Evolutionary conservation across 2,329 filamentous ascomycete species (phyloP).

Genomic region (Xylariaceae sp.): DNA sequence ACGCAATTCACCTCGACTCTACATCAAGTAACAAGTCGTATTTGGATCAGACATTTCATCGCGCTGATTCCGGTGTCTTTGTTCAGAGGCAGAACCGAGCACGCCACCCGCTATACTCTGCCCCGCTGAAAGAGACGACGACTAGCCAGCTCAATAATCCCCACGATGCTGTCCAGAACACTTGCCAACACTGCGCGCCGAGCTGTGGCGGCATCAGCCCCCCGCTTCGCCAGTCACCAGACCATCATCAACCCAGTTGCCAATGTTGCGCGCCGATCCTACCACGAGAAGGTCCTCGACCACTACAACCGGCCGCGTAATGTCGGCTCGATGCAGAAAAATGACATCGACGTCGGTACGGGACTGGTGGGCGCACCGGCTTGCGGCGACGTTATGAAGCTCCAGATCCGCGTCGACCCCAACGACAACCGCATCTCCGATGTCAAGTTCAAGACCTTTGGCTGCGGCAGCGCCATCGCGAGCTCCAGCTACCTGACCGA

Average conservation of each 20-base stretch:
- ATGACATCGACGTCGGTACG: slow-evolving; percentile 66
- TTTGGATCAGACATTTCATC: not conserved
- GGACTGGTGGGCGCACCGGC: slow-evolving; percentile 79
- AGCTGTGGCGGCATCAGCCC: slow-evolving; percentile 38
- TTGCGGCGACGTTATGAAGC: slow-evolving; percentile 89
- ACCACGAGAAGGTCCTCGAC: slow-evolving; percentile 63
- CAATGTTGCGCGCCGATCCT: slow-evolving; percentile 40
- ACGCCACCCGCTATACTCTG: not conserved
- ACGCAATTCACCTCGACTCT: not conserved
- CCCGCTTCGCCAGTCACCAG: slow-evolving; percentile 37
- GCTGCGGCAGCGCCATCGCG: slow-evolving; percentile 81
- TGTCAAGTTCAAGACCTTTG: slow-evolving; percentile 82
- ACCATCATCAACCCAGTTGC: slow-evolving; percentile 38
- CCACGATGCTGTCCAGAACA: slow-evolving; percentile 45
- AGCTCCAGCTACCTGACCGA: slow-evolving; percentile 92
- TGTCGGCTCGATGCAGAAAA: slow-evolving; percentile 70
- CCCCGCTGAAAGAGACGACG: not conserved
- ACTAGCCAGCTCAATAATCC: slow-evolving; percentile 2
- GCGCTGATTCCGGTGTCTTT: not conserved
- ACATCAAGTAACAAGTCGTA: slow-evolving; percentile 1
- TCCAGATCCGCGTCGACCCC: slow-evolving; percentile 79
- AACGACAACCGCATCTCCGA: slow-evolving; percentile 68
- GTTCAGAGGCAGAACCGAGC: not conserved
- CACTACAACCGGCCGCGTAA: slow-evolving; percentile 77
- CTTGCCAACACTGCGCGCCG: slow-evolving; percentile 36